Percentiles rank a stretch among this genome's conserved stretches.
Conservation (phyloP, 306 rosid genomes). For the Dryas alaskensis region DNA sequence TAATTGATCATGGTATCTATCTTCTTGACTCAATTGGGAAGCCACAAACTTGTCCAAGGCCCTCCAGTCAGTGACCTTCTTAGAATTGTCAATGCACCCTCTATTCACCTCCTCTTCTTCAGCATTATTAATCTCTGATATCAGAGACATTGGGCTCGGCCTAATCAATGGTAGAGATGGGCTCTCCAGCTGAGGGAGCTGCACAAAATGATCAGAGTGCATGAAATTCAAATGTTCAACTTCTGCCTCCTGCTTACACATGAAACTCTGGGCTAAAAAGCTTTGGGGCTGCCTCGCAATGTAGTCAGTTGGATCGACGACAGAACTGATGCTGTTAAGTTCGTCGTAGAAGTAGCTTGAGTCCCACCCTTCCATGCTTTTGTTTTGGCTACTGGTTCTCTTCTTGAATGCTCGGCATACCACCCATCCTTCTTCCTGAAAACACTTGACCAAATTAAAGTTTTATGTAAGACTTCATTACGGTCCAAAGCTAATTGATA, state of each 20-base stretch:
- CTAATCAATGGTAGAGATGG: slow-evolving; percentile 60
- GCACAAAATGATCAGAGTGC: slow-evolving; percentile 47
- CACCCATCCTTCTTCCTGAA: slow-evolving; percentile 99
- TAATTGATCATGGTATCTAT: slow-evolving; percentile 31
- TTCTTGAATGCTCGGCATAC: slow-evolving; percentile 98
- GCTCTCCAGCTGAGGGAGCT: slow-evolving; percentile 76
- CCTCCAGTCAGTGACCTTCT: slow-evolving; percentile 87
- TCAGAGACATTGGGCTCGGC: slow-evolving; percentile 44
- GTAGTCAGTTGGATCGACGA: slow-evolving; percentile 53
- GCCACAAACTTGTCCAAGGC: slow-evolving; percentile 95
- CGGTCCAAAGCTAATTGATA: too few species aligned
- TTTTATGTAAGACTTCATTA: background rate
- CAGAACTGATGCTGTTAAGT: slow-evolving; percentile 35
- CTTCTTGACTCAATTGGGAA: slow-evolving; percentile 78
- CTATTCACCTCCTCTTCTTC: slow-evolving; percentile 38
- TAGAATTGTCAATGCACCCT: slow-evolving; percentile 20
- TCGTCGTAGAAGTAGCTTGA: slow-evolving; percentile 65
- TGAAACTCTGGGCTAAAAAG: slow-evolving; percentile 35
- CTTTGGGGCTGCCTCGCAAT: slow-evolving; percentile 54
- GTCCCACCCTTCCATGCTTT: slow-evolving; percentile 64
- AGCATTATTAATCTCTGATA: slow-evolving; percentile 37
- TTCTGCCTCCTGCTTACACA: slow-evolving; percentile 83
- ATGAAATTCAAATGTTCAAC: slow-evolving; percentile 46
- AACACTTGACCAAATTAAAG: slow-evolving; percentile 19
- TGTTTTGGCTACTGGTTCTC: slow-evolving; percentile 52